Evolutionary conservation across 1,139 yeast genomes (phyloP).

Genomic region (Yamadazyma kanchanaburiensis): DNA sequence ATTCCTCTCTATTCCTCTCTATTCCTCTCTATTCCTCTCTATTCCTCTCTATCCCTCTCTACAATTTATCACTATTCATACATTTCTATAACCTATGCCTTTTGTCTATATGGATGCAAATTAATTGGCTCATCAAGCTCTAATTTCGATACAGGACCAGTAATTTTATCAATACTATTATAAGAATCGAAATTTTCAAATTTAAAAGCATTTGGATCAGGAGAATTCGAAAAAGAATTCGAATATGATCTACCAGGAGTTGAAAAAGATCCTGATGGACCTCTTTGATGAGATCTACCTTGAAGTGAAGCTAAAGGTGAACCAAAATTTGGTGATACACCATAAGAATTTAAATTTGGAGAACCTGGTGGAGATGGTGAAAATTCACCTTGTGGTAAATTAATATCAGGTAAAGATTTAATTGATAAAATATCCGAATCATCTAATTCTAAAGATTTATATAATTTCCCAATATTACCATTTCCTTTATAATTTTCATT

Average conservation of each 20-base stretch:
- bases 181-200: slow-evolving; percentile 6
- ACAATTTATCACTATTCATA: too few relatives aligned
- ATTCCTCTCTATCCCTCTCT: too few relatives aligned
- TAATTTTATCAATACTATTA: slow-evolving; percentile 7
- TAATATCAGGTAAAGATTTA: slow-evolving; percentile 15
- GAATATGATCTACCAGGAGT: slow-evolving; percentile 3
- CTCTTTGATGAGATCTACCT: slow-evolving; percentile 2
- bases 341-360: slow-evolving; percentile 3
- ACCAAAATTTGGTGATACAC: slow-evolving; percentile 2
- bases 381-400: slow-evolving; percentile 13
- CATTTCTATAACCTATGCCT: too few relatives aligned
- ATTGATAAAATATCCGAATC: slow-evolving; percentile 13
- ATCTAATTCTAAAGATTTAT: slow-evolving; percentile 18
- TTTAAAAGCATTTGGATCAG: slow-evolving; percentile 8
- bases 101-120: slow-evolving; percentile 7
- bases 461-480: slow-evolving; percentile 32
- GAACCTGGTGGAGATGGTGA: slow-evolving; percentile 13
- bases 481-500: slow-evolving; percentile 22
- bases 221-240: slow-evolving; percentile 9
- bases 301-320: background rate
- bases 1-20: too few relatives aligned
- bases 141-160: slow-evolving; percentile 6
- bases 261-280: background rate
- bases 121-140: slow-evolving; percentile 10
- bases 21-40: too few relatives aligned